Conservation (phyloP, 2,329 filamentous ascomycete species). For the Fusarium brachygibbosum region DNA sequence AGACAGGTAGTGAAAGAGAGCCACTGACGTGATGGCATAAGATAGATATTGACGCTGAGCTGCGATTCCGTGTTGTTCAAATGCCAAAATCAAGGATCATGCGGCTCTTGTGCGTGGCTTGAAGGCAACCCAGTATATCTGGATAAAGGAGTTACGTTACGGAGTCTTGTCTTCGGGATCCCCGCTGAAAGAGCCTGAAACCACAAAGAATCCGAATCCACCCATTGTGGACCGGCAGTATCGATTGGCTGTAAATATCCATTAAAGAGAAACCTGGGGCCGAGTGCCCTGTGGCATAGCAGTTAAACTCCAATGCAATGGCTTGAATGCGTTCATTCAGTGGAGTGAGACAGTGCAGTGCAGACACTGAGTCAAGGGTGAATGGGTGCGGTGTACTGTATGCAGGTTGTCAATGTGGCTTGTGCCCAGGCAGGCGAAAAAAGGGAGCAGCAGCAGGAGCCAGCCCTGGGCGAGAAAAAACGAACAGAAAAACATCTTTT, state of each 20-base stretch:
- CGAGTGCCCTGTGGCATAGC: slow-evolving; percentile 8
- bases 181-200: slow-evolving; percentile 20
- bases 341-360: slow-evolving; percentile 24
- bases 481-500: slow-evolving; percentile 47
- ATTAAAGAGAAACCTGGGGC: slow-evolving; percentile 12
- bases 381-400: slow-evolving; percentile 24
- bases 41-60: neutral
- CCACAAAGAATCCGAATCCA: slow-evolving; percentile 1
- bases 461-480: slow-evolving; percentile 27
- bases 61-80: neutral
- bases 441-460: slow-evolving; percentile 23
- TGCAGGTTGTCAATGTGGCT: slow-evolving; percentile 19
- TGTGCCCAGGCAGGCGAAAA: slow-evolving; percentile 25
- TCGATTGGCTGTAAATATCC: neutral
- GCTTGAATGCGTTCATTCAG: slow-evolving; percentile 6
- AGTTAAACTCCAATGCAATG: slow-evolving; percentile 1
- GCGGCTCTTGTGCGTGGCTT: slow-evolving; percentile 11
- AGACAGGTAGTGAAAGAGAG: neutral
- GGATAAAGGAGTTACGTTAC: slow-evolving; percentile 1
- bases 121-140: neutral
- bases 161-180: slow-evolving; percentile 2
- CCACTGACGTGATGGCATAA: neutral
- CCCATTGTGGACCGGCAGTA: slow-evolving; percentile 6
- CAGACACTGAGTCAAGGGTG: slow-evolving; percentile 38
- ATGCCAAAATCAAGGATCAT: neutral